Evolutionary conservation across 176 grass and related monocot species (phyloP), one percentile per base, ranked within the genome.

Genomic region (Carex scoparia): DNA sequence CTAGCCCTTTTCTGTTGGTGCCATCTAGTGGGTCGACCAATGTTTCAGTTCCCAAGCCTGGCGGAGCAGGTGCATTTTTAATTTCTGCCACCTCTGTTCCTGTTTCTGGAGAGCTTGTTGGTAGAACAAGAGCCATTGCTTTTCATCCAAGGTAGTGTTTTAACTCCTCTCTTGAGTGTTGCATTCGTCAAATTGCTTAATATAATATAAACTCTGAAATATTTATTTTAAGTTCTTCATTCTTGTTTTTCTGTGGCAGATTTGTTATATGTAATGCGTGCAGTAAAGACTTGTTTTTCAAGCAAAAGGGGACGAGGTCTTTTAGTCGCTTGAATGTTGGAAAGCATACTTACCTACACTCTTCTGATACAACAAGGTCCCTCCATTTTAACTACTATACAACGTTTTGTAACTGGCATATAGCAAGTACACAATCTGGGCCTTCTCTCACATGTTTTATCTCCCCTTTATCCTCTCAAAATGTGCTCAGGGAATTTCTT

Each of bases 241-340:
- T 85, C 54, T 48, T 81, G 12, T 74, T 23, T 49, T 53, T 40
- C 40, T 88, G 81, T 89, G 40, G 67, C 84, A 98, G 95, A 86
- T 98, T 89, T 80, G 89, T 98, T 44, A 94, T 98, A 79, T 98
- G 95, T 88, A 98, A 98, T 90, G 95, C 95, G 32, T 98, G 92
- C 93, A 90, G 69, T 79, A 93, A 90, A 66, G 93, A 89, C 72
- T 83, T 98, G 73, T 91, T 89, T 65, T 98, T 90, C 85, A 91
- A 90, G 86, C 95, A 98, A 82, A 98, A 94, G 69, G 95, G 92
- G 87, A 98, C 95, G 75, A 89, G 90, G 49, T 89, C 84, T 78
- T 93, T 90, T 80, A 86, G 92, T 69, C 91, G 86, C 86, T 89
- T 98, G 42, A 70, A 85, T 87, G 83, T 87, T 81, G 93, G 93